Evolutionary conservation across 495 filamentous ascomycete genomes (phyloP), one percentile per base, ranked within the genome.

Genomic region (Penicillium paradoxum): DNA sequence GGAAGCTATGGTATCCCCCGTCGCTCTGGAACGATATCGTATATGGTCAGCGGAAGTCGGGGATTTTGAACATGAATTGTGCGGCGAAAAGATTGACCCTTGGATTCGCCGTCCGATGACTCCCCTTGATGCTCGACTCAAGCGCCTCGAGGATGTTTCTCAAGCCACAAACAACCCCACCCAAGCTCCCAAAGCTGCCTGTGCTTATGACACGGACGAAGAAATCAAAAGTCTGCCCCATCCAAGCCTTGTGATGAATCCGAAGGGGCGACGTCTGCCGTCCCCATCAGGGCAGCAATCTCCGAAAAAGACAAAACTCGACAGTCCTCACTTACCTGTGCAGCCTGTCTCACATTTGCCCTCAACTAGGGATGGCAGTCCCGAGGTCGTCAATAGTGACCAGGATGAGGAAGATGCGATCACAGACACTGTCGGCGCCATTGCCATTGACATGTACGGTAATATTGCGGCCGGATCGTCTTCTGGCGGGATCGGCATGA

Each of bases 401-500:
- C 8, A 18, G n/a, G 17, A 19, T 8, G 27, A 11, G 8, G 19
- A 25, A 18, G 15, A 45, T 10, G 14, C 13, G 11, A 29, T 21
- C 51, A 95, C 86, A 4, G 93, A 98, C 70, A 98, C 93, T 3
- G 89, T 98, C 32, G 93, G 93, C 8, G 95, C 90, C 17, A 93
- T 98, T 58, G 95, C 91, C 37, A 81, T 98, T 53, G 93, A 98
- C 59, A 73, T 74, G 19, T 82, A 76, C 34, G 93, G 93, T 17
- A 85, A 87, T 42, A 96, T 98, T 63, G 95, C 93, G 5, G 93
- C 92, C 8, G 93, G 88, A n/a, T 95, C 95, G 3, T 97, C 93
- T 6, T 98, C 93, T 41, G 93, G 93, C n/a, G 93, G 93, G 6
- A 97, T 97, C 56, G 95, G 95, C 14, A 96, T 98, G 91, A 98